Base-by-base conservation (phyloP, 2,329 filamentous ascomycete genomes). In the Pseudogymnoascus sp. region DNA sequence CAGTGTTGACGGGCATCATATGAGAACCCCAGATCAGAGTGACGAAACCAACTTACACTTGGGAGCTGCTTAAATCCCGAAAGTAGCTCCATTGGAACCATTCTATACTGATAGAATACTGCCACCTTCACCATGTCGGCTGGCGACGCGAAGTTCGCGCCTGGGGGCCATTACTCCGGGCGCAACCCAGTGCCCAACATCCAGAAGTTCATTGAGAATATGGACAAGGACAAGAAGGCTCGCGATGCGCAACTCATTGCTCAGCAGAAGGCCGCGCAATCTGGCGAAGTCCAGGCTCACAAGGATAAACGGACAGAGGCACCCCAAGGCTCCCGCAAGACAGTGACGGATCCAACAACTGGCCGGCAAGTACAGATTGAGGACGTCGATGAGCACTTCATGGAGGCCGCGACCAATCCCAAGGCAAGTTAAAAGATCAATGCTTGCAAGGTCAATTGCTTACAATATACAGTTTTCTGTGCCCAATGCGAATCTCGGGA, bases 401-500 rank as follows among this genome's bases (percentile, higher is more conserved):
- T 90, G 75, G 82, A 89, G 44, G 78, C 84, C 2, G 89, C 87
- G 0, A 84, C 90, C 59, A 81, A 95, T 63, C 91, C 92, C 0
- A 79, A 81, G 21, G 21, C 21, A 21, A 21, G 74, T 88, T 90
- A 78, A 67, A 74, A 55, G 21, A 7, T 3, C 9, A 7, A 21
- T 27, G 21, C n/a, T 5, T 27, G 21, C n/a, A 4, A 13, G 4
- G 25, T 17, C 59, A 31, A 6, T 5, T 17, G 33, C 91, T 21
- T 21, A 21, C 21, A 21, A 21, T 21, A 3, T 21, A 21, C 21
- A 21, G 84, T 75, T 97, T 12, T 91, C 89, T 1, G 84, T 97
- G 0, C 93, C 93, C 15, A 97, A 97, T 74, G 90, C 91, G 42
- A 97, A 96, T 70, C 77, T 97, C 2, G 84, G 86, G 65, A 92